A percentile compares a stretch with the other conserved stretches of the same genome.
These are phyloP conservation scores for Bromus sterilis DNA, from an alignment of 176 grass and related monocot species.

Conservation along the genomic window DNA sequence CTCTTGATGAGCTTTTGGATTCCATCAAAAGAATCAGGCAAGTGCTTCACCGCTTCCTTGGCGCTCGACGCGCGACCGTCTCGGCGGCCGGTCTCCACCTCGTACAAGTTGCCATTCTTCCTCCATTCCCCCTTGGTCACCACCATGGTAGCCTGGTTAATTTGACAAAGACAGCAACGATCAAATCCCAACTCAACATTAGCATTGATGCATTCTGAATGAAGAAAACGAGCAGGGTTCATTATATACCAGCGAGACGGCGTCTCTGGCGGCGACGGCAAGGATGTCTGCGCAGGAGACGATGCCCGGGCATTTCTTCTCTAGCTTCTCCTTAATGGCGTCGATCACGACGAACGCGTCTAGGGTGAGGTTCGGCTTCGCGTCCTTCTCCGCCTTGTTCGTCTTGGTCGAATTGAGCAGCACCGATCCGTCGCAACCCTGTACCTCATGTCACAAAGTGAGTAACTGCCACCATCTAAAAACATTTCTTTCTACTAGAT, in stretches of 20 bases:
- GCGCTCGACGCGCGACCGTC: conserved; percentile 35
- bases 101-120: conserved; percentile 54
- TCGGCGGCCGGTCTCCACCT: conserved; percentile 60
- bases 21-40: conserved; percentile 51
- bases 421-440: conserved; percentile 44
- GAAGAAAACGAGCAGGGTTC: not conserved
- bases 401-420: conserved; percentile 39
- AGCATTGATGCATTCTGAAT: not conserved
- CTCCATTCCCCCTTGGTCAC: conserved; percentile 44
- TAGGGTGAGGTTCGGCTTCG: conserved; percentile 40
- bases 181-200: not conserved
- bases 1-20: conserved; percentile 37
- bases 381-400: conserved; percentile 43
- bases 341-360: conserved; percentile 34
- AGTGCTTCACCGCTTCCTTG: conserved; percentile 31
- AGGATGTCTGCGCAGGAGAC: conserved; percentile 78
- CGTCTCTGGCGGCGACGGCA: conserved; percentile 46
- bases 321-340: conserved; percentile 23
- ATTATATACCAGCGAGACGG: conserved; percentile 25
- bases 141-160: conserved; percentile 26
- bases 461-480: too few species aligned
- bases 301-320: conserved; percentile 10
- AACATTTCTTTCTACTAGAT: too few species aligned
- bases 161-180: not conserved
- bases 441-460: not conserved